Evolutionary conservation across 2,329 filamentous ascomycete species (phyloP).

Genomic region (Macrophomina tecta): DNA sequence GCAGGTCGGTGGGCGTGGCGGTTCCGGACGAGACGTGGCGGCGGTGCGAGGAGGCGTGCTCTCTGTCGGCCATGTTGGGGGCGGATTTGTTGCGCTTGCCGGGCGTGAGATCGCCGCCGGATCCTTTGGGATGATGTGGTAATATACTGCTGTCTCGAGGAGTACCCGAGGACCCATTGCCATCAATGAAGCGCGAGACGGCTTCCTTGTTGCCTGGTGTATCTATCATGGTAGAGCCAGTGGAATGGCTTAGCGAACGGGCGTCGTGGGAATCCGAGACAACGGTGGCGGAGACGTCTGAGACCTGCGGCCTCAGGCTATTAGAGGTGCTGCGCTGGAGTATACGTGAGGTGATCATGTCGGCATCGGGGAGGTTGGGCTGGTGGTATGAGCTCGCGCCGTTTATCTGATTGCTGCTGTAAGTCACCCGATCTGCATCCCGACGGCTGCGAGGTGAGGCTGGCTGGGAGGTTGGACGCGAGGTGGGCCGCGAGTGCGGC

Average conservation of each 20-base stretch:
- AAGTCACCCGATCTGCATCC: slow-evolving; percentile 15
- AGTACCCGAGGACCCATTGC: slow-evolving; percentile 48
- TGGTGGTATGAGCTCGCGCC: slow-evolving; percentile 43
- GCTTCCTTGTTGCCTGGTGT: slow-evolving; percentile 44
- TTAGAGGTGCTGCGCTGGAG: slow-evolving; percentile 69
- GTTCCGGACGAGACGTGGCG: slow-evolving; percentile 36
- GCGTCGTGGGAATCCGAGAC: slow-evolving; percentile 45
- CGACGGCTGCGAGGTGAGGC: slow-evolving; percentile 38
- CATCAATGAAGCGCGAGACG: slow-evolving; percentile 54
- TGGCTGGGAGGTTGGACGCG: slow-evolving; percentile 32
- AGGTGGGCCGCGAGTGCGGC: slow-evolving; percentile 29
- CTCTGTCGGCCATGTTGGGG: slow-evolving; percentile 42
- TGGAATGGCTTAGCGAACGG: slow-evolving; percentile 40
- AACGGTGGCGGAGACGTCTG: slow-evolving; percentile 62
- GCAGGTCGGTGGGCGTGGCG: slow-evolving; percentile 47
- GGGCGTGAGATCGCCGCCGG: slow-evolving; percentile 36
- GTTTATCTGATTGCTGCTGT: slow-evolving; percentile 34
- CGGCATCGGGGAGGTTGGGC: slow-evolving; percentile 56
- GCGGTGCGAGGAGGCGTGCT: slow-evolving; percentile 13
- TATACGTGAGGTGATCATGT: slow-evolving; percentile 70
- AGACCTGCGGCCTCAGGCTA: slow-evolving; percentile 69
- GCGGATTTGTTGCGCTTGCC: slow-evolving; percentile 47
- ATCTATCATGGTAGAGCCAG: slow-evolving; percentile 45
- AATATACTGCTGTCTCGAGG: slow-evolving; percentile 48
- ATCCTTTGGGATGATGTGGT: slow-evolving; percentile 34